A percentile compares a stretch with the other conserved stretches of the same genome.
phyloP scores from a whole-genome alignment of 495 filamentous ascomycete genomes.

The Penicillium canariense region DNA sequence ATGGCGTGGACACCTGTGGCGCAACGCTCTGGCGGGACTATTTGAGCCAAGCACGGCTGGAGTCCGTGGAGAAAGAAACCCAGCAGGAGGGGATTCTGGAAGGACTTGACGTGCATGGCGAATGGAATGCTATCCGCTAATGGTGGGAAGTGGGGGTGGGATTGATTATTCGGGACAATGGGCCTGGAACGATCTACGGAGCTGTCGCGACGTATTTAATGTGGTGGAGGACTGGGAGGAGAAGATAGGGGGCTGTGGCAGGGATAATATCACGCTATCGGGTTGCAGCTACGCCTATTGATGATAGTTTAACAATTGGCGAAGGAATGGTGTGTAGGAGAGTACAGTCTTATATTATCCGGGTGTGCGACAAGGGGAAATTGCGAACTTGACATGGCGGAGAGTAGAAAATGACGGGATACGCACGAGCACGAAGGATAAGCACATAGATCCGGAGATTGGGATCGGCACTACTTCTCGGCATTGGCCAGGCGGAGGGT shows the following conservation, averaged over 20 bases:
- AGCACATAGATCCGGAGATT: neutral
- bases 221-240: neutral
- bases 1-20: constrained; percentile 30
- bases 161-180: neutral
- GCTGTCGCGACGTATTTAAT: constrained; percentile 6
- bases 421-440: neutral
- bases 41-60: constrained; percentile 11
- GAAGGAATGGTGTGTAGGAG: neutral
- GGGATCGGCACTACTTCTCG: neutral
- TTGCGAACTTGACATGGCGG: neutral
- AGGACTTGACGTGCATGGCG: constrained; percentile 12
- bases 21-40: constrained; percentile 14
- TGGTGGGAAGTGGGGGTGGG: neutral
- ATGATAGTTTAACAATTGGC: neutral
- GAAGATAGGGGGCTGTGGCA: neutral
- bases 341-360: neutral
- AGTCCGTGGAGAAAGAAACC: neutral
- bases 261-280: no score
- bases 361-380: neutral
- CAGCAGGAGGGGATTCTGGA: constrained; percentile 11
- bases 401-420: neutral
- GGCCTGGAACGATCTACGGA: neutral
- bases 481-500: neutral
- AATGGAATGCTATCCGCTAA: constrained; percentile 1
- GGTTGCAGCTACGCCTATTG: no score